Evolutionary conservation across 2,329 filamentous ascomycete species (phyloP), one percentile per base, ranked within the genome.

Genomic region (Fusarium incarnatum): DNA sequence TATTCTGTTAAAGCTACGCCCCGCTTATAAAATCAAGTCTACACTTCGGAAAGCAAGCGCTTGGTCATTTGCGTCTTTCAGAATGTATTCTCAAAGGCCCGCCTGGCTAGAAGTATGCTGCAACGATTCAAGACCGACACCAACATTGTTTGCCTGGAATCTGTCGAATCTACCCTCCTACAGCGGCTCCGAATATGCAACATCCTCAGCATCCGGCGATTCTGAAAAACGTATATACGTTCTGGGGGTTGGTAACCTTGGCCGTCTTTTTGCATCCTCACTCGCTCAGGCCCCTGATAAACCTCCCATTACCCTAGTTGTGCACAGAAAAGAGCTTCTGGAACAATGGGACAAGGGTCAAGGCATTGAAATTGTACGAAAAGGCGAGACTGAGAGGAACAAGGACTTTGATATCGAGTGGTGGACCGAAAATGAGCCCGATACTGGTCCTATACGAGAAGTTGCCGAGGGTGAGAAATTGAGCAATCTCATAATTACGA

Each of bases 171-270:
- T 81, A 22, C 52, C 64, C 30, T 60, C 58, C 16, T 30, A 55
- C 8, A 13, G 50, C 15, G 55, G 27, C 4, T 37, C 52, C 9
- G 22, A 30, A 3, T 10, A 12, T 16, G 22, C 55, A 18, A 40
- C 27, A 18, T 52, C 60, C 16, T 30, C 18, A 16, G 49, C 48
- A 54, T 50, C 56, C 9, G 41, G 60, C 22, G 68, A 71, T 57
- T 55, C 62, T 9, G 50, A 76, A 37, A 77, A 77, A n/a, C 86
- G 90, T 34, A 90, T 97, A 66, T 89, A 96, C 75, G 86, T 98
- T 49, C 82, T 97, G 5, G 94, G 95, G 13, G 77, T 92, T 13
- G 94, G 94, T 37, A 97, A 94, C 76, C 84, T 97, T 15, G 94
- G 94, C 16, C 89, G 89, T 45, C 87, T 98, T 27, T 88, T 94